A percentile compares a stretch with the other conserved stretches of the same genome.
Conservation (phyloP, 768 basidiomycete genomes). For the Daedalea quercina region DNA sequence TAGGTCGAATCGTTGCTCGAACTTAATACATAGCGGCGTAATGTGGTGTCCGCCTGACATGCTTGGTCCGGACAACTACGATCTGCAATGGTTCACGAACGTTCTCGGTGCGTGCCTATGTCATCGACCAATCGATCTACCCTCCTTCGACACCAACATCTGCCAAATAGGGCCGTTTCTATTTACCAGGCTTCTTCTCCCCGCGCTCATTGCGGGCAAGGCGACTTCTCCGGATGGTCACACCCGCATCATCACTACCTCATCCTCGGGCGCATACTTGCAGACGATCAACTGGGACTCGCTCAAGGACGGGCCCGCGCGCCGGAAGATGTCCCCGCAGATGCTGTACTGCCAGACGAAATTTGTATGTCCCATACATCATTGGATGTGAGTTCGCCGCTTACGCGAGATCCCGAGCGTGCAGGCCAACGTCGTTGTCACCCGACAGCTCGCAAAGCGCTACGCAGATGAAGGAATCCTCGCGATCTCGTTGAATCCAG, state of each 20-base stretch:
- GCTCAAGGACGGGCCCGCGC: conserved; percentile 20
- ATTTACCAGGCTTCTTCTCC: conserved; percentile 38
- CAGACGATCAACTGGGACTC: conserved; percentile 33
- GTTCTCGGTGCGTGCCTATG: conserved; percentile 33
- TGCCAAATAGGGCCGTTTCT: conserved; percentile 26
- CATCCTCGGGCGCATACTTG: conserved; percentile 33
- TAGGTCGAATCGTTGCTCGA: neutral
- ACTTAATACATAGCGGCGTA: conserved; percentile 32
- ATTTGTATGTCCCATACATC: conserved; percentile 32
- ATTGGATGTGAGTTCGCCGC: neutral
- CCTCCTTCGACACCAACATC: too few species aligned
- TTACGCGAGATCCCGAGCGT: neutral
- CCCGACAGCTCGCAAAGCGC: conserved; percentile 39
- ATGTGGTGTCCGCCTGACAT: conserved; percentile 34
- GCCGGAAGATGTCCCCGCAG: conserved; percentile 10
- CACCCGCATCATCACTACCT: conserved; percentile 40
- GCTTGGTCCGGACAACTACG: conserved; percentile 41
- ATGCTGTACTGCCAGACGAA: conserved; percentile 32
- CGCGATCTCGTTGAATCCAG: conserved; percentile 38
- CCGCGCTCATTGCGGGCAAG: conserved; percentile 34
- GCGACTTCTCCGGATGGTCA: conserved; percentile 34
- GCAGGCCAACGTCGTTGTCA: conserved; percentile 39
- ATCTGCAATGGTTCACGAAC: conserved; percentile 50
- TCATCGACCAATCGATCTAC: neutral
- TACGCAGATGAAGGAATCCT: conserved; percentile 41